Percentiles rank a stretch among this genome's conserved stretches.
Conservation (phyloP, 305 asterid genomes). For the Solanum aculeatissimum region DNA sequence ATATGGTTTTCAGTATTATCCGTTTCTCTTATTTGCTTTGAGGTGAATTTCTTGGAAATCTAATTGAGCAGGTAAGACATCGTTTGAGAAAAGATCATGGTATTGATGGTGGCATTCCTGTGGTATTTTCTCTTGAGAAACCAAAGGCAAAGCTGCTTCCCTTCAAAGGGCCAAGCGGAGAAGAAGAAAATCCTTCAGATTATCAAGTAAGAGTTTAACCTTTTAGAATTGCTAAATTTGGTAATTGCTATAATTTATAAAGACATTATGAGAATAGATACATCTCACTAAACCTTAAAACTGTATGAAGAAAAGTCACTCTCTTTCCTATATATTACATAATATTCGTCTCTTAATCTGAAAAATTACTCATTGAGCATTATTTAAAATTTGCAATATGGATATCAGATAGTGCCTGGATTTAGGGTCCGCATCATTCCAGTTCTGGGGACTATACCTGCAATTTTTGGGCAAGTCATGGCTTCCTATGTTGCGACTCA, state of each 20-base stretch:
- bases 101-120: slow-evolving; percentile 95
- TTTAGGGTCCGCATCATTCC: slow-evolving; percentile 96
- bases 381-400: slow-evolving; percentile 9
- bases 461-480: slow-evolving; percentile 95
- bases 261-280: background rate
- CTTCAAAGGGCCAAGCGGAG: slow-evolving; percentile 81
- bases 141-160: slow-evolving; percentile 95
- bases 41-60: slow-evolving; percentile 13
- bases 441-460: slow-evolving; percentile 94
- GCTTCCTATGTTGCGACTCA: slow-evolving; percentile 83
- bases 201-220: slow-evolving; percentile 58
- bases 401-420: slow-evolving; percentile 81
- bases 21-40: background rate
- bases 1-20: background rate
- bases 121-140: slow-evolving; percentile 87
- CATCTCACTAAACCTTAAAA: background rate
- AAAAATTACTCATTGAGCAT: background rate
- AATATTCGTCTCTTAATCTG: background rate
- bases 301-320: background rate
- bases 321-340: background rate
- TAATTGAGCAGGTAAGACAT: slow-evolving; percentile 63
- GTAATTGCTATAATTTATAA: background rate
- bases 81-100: slow-evolving; percentile 74
- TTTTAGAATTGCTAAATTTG: background rate
- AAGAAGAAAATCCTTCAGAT: slow-evolving; percentile 92